Percentiles rank a stretch among this genome's conserved stretches.
phyloP scores from a whole-genome alignment of 352 stramenopile genomes.

The Pythium chondricola region DNA sequence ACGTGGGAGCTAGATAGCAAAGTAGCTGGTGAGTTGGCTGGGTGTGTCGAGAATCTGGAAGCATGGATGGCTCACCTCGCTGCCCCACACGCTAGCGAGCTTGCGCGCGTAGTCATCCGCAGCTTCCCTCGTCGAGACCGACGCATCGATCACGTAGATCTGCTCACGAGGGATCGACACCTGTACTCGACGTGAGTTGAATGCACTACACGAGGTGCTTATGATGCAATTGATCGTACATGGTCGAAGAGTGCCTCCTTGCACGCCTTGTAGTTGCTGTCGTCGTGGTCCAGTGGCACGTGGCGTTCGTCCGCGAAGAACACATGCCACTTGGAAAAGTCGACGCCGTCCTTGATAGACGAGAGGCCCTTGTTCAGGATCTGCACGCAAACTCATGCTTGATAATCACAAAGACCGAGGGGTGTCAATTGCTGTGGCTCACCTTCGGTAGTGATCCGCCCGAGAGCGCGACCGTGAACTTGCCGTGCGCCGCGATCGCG shows the following conservation, averaged over 20 bases:
- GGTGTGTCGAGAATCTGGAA: too few species aligned
- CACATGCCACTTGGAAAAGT: conserved; percentile 97
- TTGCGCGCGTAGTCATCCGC: conserved; percentile 73
- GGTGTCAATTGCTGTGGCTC: too few species aligned
- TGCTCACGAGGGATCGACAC: conserved; percentile 70
- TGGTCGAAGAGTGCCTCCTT: conserved; percentile 86
- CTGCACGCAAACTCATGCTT: too few species aligned
- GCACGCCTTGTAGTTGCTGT: conserved; percentile 96
- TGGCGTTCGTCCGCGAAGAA: conserved; percentile 97
- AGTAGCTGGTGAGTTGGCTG: too few species aligned
- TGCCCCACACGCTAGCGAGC: conserved; percentile 54
- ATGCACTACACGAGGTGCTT: background rate
- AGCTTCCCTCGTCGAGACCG: conserved; percentile 47
- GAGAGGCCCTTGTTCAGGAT: conserved; percentile 80
- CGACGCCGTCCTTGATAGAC: conserved; percentile 67
- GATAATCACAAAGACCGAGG: too few species aligned
- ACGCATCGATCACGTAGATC: conserved; percentile 91
- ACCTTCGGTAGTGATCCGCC: conserved; percentile 83
- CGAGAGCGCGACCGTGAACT: conserved; percentile 84
- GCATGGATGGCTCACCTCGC: conserved; percentile 26
- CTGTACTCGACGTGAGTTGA: conserved; percentile 11
- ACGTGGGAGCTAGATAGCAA: conserved; percentile 47
- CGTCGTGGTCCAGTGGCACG: conserved; percentile 86
- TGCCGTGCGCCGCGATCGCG: conserved; percentile 43
- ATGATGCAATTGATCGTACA: conserved; percentile 22